phyloP scores from a whole-genome alignment of 2,329 filamentous ascomycete genomes.

The Didymella keratinophila region DNA sequence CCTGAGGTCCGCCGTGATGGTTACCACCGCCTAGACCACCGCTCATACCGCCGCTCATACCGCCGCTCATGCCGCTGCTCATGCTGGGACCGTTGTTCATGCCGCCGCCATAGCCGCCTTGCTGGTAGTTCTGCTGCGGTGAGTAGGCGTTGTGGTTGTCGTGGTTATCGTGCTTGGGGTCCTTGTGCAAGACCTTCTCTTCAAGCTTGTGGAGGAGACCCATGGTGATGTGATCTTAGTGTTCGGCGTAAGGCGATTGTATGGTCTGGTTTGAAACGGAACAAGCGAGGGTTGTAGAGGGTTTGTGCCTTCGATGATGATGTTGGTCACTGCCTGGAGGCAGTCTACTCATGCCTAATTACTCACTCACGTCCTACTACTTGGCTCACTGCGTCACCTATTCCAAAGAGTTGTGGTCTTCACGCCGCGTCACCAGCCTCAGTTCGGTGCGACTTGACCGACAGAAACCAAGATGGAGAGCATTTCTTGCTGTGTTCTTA shows the following conservation, averaged over 20 bases:
- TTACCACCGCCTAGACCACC: not conserved
- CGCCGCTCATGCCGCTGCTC: not conserved
- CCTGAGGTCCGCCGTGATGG: not conserved
- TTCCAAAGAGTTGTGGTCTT: not conserved
- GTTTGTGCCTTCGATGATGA: not conserved
- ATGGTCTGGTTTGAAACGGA: too few species aligned
- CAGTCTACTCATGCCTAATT: not conserved
- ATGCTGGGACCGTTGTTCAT: conserved; percentile 6
- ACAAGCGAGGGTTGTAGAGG: too few species aligned
- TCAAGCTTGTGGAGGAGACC: conserved; percentile 10
- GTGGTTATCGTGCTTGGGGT: conserved; percentile 1
- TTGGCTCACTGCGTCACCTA: not conserved
- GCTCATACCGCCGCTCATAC: not conserved
- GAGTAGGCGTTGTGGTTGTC: not conserved
- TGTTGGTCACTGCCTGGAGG: not conserved
- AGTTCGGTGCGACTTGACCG: not conserved
- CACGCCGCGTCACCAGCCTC: conserved; percentile 1
- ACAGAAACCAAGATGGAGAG: not conserved
- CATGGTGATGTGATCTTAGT: not conserved
- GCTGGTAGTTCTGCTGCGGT: conserved; percentile 5
- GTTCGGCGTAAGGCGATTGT: too few species aligned
- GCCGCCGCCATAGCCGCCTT: conserved; percentile 1
- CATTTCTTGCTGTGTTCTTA: not conserved
- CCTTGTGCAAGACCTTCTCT: conserved; percentile 12
- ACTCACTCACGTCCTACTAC: not conserved